Base-by-base conservation (phyloP, 768 basidiomycete genomes). In the Lyophyllum atratum region DNA sequence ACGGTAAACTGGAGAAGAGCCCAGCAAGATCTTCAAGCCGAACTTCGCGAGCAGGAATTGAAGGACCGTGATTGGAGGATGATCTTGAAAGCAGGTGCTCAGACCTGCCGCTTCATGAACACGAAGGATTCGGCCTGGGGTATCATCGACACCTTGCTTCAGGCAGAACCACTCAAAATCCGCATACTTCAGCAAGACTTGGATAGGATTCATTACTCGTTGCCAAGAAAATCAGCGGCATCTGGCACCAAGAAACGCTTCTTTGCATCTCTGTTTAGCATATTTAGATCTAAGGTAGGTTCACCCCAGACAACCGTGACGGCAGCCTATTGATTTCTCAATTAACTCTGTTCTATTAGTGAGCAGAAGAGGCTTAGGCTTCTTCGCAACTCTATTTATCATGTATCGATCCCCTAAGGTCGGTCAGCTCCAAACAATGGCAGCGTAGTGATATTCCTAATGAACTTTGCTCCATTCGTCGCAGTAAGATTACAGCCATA, bases 271-370 rank as follows among this genome's bases (percentile, higher is more conserved):
- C 39, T 40, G n/a, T 40, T 37, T 37, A 37, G 17, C 34, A 31
- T 6, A 31, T 11, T 31, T 6, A 11, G 29, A 31, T 31, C 11
- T 11, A 31, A 31, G 29, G 29, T 31, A 11, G 29, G 29, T 31
- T 31, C 29, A n/a, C 11, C 29, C 11, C 29, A 11, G 29, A 31
- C 11, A 5, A 31, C 29, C 17, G 34, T n/a, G n/a, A n/a, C n/a
- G n/a, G 26, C 10, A 57, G 52, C 56, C 52, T 33, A 49, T 63
- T 4, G 53, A 62, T 29, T 53, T 47, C 3, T 39, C 56, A 1
- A 33, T 52, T 11, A 6, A n/a, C n/a, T n/a, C n/a, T n/a, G n/a
- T n/a, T n/a, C n/a, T n/a, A n/a, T n/a, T n/a, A n/a, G n/a, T n/a
- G n/a, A n/a, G n/a, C n/a, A n/a, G n/a, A n/a, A n/a, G n/a, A n/a